These are phyloP conservation scores for Russula brevipes DNA, from an alignment of 768 basidiomycete genomes.

Conservation along the genomic window DNA sequence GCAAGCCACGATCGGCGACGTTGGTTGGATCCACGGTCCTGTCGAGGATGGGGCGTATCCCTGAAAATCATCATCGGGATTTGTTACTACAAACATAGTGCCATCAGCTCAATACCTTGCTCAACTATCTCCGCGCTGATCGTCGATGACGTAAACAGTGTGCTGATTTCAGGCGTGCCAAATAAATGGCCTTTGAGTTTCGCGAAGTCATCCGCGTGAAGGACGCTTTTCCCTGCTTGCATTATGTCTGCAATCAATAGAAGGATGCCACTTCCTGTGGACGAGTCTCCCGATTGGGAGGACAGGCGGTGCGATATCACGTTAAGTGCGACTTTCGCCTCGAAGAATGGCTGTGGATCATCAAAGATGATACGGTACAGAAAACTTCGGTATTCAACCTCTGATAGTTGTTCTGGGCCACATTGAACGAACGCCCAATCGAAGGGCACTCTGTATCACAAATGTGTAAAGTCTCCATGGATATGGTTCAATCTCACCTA, in stretches of 20 bases:
- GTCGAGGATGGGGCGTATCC: conserved; percentile 10
- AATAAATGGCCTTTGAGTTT: conserved; percentile 17
- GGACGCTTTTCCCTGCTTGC: conserved; percentile 1
- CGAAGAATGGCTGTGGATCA: conserved; percentile 4
- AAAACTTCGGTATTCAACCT: conserved; percentile 9
- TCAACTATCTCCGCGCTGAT: neutral
- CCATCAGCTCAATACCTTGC: conserved; percentile 7
- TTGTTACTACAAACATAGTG: neutral
- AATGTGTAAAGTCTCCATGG: neutral
- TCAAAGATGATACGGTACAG: conserved; percentile 11
- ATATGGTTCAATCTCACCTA: neutral
- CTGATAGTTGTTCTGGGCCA: conserved; percentile 9
- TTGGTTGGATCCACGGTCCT: conserved; percentile 4
- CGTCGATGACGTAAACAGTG: conserved; percentile 6
- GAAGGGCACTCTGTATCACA: conserved; percentile 11
- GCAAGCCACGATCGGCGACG: conserved; percentile 13
- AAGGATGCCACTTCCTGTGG: neutral
- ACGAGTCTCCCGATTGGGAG: neutral
- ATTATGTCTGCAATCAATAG: conserved; percentile 16
- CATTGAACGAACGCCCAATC: conserved; percentile 18
- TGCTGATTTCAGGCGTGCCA: conserved; percentile 5
- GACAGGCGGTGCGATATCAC: conserved; percentile 4
- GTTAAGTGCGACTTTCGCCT: conserved; percentile 15
- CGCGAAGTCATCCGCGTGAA: conserved; percentile 2
- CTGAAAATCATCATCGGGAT: neutral